Evolutionary conservation across 352 stramenopile genomes (phyloP).

Genomic region (Elongisporangium prolatum): DNA sequence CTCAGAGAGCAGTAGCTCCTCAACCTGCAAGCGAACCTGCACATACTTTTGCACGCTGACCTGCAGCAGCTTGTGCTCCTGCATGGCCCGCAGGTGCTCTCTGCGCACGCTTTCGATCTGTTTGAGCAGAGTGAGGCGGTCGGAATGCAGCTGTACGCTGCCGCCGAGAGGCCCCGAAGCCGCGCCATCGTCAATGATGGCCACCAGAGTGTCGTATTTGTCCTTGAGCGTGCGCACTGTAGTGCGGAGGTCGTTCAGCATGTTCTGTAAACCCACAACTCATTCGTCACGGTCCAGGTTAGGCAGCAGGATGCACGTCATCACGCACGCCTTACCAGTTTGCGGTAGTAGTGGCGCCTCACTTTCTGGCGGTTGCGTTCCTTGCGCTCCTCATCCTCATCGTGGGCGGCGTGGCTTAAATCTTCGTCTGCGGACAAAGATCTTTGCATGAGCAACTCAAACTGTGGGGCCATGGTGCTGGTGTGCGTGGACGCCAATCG

Average conservation of each 20-base stretch:
- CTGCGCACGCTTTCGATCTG: conserved; percentile 4
- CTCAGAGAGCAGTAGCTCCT: background rate
- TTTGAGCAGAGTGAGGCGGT: background rate
- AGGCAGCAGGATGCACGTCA: background rate
- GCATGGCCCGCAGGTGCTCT: background rate
- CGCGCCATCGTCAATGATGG: background rate
- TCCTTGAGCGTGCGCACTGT: conserved; percentile 2
- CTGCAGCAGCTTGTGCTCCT: conserved; percentile 3
- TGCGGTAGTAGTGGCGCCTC: conserved; percentile 29
- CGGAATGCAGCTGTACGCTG: background rate
- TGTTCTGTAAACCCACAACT: too few species aligned
- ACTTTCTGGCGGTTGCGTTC: conserved; percentile 32
- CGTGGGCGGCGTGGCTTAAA: background rate
- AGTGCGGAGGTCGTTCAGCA: conserved; percentile 6
- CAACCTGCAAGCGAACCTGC: background rate
- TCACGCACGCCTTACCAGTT: conserved; percentile 7
- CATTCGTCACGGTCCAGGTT: too few species aligned
- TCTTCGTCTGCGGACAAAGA: background rate
- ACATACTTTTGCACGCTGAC: conserved; percentile 1
- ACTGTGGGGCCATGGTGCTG: background rate
- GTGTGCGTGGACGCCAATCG: background rate
- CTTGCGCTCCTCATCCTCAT: conserved; percentile 13
- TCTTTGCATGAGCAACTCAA: background rate
- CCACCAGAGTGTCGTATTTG: background rate
- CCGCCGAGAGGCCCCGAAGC: background rate